Evolutionary conservation across 257 asterid species (phyloP), one percentile per base, ranked within the genome.

Genomic region (Lycium ferocissimum): DNA sequence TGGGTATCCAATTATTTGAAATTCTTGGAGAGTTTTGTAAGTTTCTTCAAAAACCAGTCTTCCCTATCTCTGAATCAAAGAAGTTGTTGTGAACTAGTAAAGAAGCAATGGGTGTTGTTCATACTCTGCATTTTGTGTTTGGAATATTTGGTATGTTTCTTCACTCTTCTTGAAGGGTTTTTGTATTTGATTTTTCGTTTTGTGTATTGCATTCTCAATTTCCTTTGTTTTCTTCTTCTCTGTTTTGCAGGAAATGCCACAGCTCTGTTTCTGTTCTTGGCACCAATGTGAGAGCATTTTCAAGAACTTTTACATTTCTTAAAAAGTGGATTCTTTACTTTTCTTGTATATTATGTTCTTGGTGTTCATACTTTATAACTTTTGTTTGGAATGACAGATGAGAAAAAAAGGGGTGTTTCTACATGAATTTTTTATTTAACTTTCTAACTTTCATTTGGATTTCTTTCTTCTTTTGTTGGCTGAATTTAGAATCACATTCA

Each of bases 221-320:
- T 76, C 61, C 3, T 11, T 53, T 18, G 12, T 9, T 17, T 72
- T 82, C 70, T 72, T 82, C 70, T 56, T 26, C 45, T 83, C 35
- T 83, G 49, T 63, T 66, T 66, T 26, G 26, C 94, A 94, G 98
- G 98, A 78, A 96, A 94, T 88, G 93, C 90, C 43, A 89, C 85
- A 84, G 99, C 98, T 53, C 85, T 96, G 89, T 94, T 94, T 87
- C 96, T 94, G 22, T 96, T 92, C 94, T 84, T 93, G 89, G 93
- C 98, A 54, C 99, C 99, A 79, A 5, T 92, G 99, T 96, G 88
- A 93, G 97, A 49, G 7, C 81, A 54, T 47, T 61, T 78, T 15
- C 80, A 37, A 33, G 4, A 85, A 49, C 9, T 9, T 35, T 79
- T 4, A 37, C 14, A 20, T 66, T 20, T 83, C 61, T 62, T 6